These are phyloP conservation scores for Boechera divaricarpa DNA, from an alignment of 345 rosid genomes.

Conservation along the genomic window DNA sequence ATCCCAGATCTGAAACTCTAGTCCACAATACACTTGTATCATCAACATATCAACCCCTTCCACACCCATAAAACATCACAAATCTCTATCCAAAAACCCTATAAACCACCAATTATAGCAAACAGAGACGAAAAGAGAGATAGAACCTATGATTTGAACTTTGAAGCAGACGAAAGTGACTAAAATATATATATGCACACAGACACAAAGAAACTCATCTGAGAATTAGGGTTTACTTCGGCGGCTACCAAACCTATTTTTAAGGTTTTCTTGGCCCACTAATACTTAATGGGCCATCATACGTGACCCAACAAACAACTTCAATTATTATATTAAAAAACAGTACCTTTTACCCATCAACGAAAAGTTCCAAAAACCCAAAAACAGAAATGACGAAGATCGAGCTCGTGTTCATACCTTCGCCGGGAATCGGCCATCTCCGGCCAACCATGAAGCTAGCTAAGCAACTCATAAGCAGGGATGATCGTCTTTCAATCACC, in stretches of 20 bases:
- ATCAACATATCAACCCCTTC: conserved; percentile 56
- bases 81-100: neutral
- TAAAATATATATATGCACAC: conserved; percentile 6
- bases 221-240: conserved; percentile 18
- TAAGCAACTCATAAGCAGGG: conserved; percentile 42
- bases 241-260: conserved; percentile 4
- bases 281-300: neutral
- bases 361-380: neutral
- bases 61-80: neutral
- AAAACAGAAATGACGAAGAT: conserved; percentile 31
- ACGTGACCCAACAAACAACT: conserved; percentile 17
- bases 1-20: conserved; percentile 97
- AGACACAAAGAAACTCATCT: neutral
- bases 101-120: neutral
- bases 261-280: neutral
- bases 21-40: conserved; percentile 78
- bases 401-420: conserved; percentile 61
- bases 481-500: conserved; percentile 48
- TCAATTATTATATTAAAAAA: neutral
- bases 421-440: conserved; percentile 56
- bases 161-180: neutral
- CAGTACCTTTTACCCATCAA: neutral
- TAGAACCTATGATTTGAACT: neutral
- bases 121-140: neutral
- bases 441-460: conserved; percentile 50